phyloP scores from a whole-genome alignment of 2,329 filamentous ascomycete species.

The Ophiostoma piceae region DNA sequence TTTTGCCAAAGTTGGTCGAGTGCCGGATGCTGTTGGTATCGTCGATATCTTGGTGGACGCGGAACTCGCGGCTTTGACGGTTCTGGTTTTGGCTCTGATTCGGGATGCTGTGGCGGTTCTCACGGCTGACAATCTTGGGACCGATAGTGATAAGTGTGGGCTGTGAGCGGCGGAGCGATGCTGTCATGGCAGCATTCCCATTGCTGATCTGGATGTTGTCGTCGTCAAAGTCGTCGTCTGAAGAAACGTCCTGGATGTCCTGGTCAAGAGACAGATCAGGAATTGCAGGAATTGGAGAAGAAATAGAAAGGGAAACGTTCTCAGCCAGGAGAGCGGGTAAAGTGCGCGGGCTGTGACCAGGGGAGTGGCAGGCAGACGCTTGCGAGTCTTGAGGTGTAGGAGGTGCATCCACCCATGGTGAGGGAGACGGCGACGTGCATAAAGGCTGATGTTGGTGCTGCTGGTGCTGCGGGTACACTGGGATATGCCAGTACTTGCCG shows the following conservation, averaged over 20 bases:
- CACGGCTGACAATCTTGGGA: conserved; percentile 9
- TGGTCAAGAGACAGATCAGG: neutral
- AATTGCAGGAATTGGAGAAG: neutral
- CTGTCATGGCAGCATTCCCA: conserved; percentile 9
- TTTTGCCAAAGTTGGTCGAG: neutral
- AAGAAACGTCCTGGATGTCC: neutral
- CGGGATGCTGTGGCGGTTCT: neutral
- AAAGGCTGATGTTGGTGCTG: neutral
- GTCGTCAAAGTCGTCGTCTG: conserved; percentile 8
- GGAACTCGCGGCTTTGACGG: neutral
- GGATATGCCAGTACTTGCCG: neutral
- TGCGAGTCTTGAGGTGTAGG: conserved; percentile 12
- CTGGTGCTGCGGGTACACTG: neutral
- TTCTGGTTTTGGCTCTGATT: neutral
- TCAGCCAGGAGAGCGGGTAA: neutral
- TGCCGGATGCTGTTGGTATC: neutral
- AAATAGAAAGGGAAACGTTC: neutral
- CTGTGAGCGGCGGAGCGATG: conserved; percentile 12
- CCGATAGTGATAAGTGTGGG: conserved; percentile 16
- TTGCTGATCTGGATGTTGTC: neutral
- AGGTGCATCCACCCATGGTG: conserved; percentile 10
- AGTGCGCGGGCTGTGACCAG: conserved; percentile 1
- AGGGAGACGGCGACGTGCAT: conserved; percentile 7
- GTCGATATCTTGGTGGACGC: neutral
- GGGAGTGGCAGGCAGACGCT: conserved; percentile 13